Evolutionary conservation across 306 rosid species (phyloP).

Genomic region (Myrica gale): DNA sequence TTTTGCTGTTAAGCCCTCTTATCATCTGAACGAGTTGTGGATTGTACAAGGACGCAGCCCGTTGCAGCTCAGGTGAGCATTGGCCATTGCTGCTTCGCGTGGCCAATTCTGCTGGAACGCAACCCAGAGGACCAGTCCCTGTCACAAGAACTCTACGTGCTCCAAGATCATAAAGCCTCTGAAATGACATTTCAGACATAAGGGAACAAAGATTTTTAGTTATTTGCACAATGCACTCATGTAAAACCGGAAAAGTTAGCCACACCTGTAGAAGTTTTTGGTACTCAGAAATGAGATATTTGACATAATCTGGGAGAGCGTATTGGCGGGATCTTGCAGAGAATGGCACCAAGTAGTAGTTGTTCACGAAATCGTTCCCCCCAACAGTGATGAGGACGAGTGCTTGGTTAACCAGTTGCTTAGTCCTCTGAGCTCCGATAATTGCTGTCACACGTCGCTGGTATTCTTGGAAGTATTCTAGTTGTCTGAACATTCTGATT

Average conservation of each 20-base stretch:
- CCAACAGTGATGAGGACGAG: constrained; percentile 73
- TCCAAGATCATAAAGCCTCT: constrained; percentile 71
- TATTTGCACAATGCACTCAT: neutral
- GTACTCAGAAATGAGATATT: constrained; percentile 64
- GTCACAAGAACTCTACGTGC: constrained; percentile 77
- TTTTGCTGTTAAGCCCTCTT: constrained; percentile 36
- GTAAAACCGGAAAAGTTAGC: no score
- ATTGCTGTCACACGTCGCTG: constrained; percentile 54
- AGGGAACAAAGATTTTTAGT: neutral
- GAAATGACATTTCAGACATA: constrained; percentile 9
- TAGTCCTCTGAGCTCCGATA: constrained; percentile 45
- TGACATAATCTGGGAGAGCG: constrained; percentile 74
- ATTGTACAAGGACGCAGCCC: constrained; percentile 57
- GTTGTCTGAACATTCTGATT: constrained; percentile 61
- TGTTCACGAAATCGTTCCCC: constrained; percentile 89
- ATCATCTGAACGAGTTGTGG: constrained; percentile 62
- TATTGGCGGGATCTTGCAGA: constrained; percentile 85
- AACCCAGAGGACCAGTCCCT: constrained; percentile 83
- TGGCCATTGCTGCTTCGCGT: constrained; percentile 45
- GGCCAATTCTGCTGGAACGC: constrained; percentile 87
- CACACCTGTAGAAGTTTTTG: constrained; percentile 42
- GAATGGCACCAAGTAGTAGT: constrained; percentile 71
- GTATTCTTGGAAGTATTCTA: constrained; percentile 55
- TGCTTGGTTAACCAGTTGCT: constrained; percentile 49
- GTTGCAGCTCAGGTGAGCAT: constrained; percentile 54